Evolutionary conservation across 2,329 filamentous ascomycete species (phyloP).

Genomic region (Fusarium sp.): DNA sequence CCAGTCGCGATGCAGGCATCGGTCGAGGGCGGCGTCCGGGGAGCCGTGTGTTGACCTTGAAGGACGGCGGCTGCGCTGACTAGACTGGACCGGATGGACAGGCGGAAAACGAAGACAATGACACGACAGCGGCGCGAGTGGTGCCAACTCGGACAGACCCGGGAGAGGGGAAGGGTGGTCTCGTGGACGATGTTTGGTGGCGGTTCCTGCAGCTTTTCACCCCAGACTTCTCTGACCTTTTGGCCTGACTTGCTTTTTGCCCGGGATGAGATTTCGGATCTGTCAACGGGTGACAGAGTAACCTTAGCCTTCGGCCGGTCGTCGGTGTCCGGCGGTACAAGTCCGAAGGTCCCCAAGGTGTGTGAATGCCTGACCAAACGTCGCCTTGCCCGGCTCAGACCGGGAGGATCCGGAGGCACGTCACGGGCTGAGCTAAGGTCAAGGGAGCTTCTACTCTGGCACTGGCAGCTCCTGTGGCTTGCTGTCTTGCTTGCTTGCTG

Average conservation of each 20-base stretch:
- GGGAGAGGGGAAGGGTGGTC: conserved; percentile 33
- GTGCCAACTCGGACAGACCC: conserved; percentile 46
- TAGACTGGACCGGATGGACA: conserved; percentile 3
- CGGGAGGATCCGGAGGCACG: conserved; percentile 43
- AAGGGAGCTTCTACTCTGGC: neutral
- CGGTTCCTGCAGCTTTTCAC: conserved; percentile 43
- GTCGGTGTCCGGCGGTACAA: conserved; percentile 28
- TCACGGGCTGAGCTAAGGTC: conserved; percentile 25
- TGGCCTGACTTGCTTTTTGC: neutral
- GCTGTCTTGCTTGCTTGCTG: neutral
- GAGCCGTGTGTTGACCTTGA: conserved; percentile 13
- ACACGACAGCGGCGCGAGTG: conserved; percentile 38
- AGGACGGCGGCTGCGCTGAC: neutral
- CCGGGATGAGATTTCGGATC: conserved; percentile 26
- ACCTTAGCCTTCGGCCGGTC: conserved; percentile 22
- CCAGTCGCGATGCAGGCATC: conserved; percentile 41
- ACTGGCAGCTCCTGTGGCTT: conserved; percentile 7
- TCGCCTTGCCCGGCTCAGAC: conserved; percentile 12
- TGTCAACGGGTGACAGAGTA: conserved; percentile 9
- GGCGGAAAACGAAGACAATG: conserved; percentile 30
- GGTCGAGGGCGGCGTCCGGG: conserved; percentile 31
- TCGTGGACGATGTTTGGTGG: conserved; percentile 42
- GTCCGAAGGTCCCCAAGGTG: neutral
- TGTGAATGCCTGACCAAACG: conserved; percentile 22
- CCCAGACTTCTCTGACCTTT: conserved; percentile 21